Percentiles rank a stretch among this genome's conserved stretches.
Evolutionary conservation across 129 eudicot species (phyloP).

Genomic region (Logfia minima): DNA sequence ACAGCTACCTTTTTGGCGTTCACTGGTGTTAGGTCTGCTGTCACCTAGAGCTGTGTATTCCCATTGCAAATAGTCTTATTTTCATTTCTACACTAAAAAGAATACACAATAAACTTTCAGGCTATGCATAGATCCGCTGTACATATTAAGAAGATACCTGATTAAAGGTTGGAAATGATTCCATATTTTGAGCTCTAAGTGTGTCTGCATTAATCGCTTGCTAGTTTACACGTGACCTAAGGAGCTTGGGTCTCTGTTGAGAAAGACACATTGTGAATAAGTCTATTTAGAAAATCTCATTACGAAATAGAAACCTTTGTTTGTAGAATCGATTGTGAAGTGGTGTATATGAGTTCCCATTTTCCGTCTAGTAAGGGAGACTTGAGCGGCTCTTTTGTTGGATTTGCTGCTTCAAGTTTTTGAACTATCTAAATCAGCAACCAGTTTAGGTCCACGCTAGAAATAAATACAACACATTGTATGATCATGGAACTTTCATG

Average conservation of each 20-base stretch:
- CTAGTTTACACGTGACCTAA: constrained; percentile 58
- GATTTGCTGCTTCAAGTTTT: constrained; percentile 63
- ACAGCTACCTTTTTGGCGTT: constrained; percentile 64
- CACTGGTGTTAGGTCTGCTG: constrained; percentile 67
- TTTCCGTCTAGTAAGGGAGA: constrained; percentile 62
- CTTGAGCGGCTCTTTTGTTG: constrained; percentile 66
- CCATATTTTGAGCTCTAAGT: constrained; percentile 72
- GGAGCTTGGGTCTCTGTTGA: constrained; percentile 58
- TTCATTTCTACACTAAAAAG: not conserved
- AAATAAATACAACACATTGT: constrained; percentile 1
- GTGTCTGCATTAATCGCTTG: constrained; percentile 71
- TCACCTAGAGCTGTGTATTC: constrained; percentile 42
- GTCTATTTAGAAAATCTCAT: not conserved
- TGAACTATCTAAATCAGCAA: constrained; percentile 55
- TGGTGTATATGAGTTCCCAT: constrained; percentile 83
- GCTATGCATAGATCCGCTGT: not conserved
- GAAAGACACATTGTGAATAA: constrained; percentile 14
- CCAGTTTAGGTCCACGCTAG: constrained; percentile 34
- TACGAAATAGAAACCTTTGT: constrained; percentile 36
- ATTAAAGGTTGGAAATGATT: constrained; percentile 70
- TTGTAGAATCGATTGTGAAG: constrained; percentile 68
- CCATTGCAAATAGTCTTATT: not conserved
- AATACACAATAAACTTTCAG: not conserved
- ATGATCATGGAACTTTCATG: constrained; percentile 1
- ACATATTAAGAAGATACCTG: constrained; percentile 41